phyloP scores from a whole-genome alignment of 768 basidiomycete species.

The Coprinopsis strossmayeri region DNA sequence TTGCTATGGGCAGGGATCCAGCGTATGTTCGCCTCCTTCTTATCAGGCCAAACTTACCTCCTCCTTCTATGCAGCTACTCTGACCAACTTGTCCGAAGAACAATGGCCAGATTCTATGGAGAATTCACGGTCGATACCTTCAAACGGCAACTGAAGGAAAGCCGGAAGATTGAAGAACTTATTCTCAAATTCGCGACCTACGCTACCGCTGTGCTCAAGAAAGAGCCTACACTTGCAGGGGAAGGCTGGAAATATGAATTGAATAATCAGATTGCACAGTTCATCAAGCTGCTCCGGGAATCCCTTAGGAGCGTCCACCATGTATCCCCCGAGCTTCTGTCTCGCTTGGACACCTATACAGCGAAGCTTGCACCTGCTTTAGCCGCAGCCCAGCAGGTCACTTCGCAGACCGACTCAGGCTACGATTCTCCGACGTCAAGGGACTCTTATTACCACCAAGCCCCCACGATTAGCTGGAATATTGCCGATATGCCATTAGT shows the following conservation, averaged over 20 bases:
- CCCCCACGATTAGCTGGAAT: conserved; percentile 33
- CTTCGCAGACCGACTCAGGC: conserved; percentile 50
- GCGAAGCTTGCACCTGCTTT: conserved; percentile 68
- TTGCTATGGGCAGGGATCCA: conserved; percentile 89
- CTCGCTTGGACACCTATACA: conserved; percentile 79
- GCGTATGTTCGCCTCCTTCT: conserved; percentile 47
- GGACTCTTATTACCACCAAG: conserved; percentile 22
- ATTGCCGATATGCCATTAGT: conserved; percentile 79
- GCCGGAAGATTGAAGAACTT: conserved; percentile 94
- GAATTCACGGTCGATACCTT: conserved; percentile 83
- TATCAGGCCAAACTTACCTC: background rate
- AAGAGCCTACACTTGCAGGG: conserved; percentile 75
- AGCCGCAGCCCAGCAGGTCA: conserved; percentile 16
- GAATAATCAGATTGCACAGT: conserved; percentile 86
- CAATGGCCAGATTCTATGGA: conserved; percentile 89
- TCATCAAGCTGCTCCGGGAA: conserved; percentile 82
- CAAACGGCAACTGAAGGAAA: conserved; percentile 89
- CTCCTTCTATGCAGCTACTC: conserved; percentile 53
- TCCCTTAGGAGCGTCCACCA: conserved; percentile 66
- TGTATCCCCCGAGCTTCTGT: conserved; percentile 76
- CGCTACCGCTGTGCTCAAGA: conserved; percentile 81
- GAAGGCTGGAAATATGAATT: conserved; percentile 93
- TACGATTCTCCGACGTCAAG: conserved; percentile 59
- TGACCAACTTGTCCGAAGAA: conserved; percentile 83
- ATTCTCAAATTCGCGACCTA: conserved; percentile 94